These are phyloP conservation scores for Aspergillus costaricaensis DNA, from an alignment of 2,329 filamentous ascomycete species.

Conservation along the genomic window DNA sequence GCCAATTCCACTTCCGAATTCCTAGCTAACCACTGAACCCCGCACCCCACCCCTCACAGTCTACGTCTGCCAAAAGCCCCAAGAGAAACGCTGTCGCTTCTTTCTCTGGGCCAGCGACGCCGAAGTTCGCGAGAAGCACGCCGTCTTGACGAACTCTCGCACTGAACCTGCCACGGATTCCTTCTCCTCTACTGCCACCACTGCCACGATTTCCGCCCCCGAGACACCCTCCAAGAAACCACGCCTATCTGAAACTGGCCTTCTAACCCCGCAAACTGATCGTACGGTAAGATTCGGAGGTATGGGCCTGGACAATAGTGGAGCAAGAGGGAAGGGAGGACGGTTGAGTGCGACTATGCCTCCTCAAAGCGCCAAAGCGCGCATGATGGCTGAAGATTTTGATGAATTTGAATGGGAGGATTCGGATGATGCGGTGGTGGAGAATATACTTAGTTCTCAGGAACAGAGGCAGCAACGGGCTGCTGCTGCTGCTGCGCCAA, in stretches of 20 bases:
- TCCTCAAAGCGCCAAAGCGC: conserved; percentile 30
- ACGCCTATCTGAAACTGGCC: conserved; percentile 19
- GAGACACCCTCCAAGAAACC: conserved; percentile 28
- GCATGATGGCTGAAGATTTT: conserved; percentile 36
- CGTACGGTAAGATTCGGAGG: neutral
- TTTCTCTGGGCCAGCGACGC: conserved; percentile 65
- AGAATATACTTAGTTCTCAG: conserved; percentile 20
- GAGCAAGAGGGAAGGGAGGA: too few species aligned
- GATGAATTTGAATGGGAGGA: conserved; percentile 43
- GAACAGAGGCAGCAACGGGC: neutral
- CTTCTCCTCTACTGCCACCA: neutral
- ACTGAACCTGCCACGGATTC: conserved; percentile 41
- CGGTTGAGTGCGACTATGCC: conserved; percentile 14
- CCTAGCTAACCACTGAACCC: neutral
- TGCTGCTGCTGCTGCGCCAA: conserved; percentile 3
- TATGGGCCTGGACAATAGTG: too few species aligned
- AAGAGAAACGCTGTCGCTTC: conserved; percentile 56
- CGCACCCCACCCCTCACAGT: conserved; percentile 35
- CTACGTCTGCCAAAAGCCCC: conserved; percentile 58
- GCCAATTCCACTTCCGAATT: neutral
- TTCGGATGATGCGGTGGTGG: conserved; percentile 36
- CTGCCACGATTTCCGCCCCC: conserved; percentile 7
- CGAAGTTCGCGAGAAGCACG: conserved; percentile 53
- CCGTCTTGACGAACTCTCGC: conserved; percentile 52
- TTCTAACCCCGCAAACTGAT: conserved; percentile 41